Evolutionary conservation across 2,329 filamentous ascomycete species (phyloP), one percentile per base, ranked within the genome.

Genomic region (Botryosphaeria dothidea): DNA sequence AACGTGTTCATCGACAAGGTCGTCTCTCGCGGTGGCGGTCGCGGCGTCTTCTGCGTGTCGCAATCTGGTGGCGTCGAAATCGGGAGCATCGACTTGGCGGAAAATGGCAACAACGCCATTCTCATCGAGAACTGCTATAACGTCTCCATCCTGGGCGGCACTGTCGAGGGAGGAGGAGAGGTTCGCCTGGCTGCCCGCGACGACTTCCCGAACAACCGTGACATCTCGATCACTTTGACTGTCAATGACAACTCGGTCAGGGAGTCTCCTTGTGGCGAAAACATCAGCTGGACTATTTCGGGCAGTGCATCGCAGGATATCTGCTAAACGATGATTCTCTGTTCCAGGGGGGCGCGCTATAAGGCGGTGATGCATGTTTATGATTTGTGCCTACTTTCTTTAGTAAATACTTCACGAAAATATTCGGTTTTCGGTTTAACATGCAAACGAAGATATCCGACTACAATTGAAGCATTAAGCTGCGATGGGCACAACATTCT

Each of bases 121-220:
- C 77, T 87, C 1, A 83, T 87, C 29, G 85, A 87, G 78, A 87
- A 87, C 72, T 87, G 85, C 75, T 86, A 87, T 71, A 84, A 84
- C 60, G 67, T 87, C 34, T 73, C 75, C 1, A 85, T 87, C 70
- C 73, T 71, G 1, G 80, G 80, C 19, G 85, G 85, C 0, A 83
- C 77, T 2, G 81, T 87, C 25, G 81, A 79, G 27, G 82, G 84
- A 1, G 85, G 85, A 1, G 85, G 85, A 0, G 84, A 86, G 72
- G 84, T 87, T 7, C 78, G 85, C 3, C 68, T 87, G 13, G 73
- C 84, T 1, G 84, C 85, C 1, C 77, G 85, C 15, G 69, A 72
- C 23, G 85, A 87, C 74, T 87, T 87, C 66, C 76, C 82, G 11
- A 85, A 84, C 68, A 86, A 78, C 34, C 74, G 75, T 2, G 85